phyloP scores from a whole-genome alignment of 306 rosid species.

The Ochetophila trinervis region DNA sequence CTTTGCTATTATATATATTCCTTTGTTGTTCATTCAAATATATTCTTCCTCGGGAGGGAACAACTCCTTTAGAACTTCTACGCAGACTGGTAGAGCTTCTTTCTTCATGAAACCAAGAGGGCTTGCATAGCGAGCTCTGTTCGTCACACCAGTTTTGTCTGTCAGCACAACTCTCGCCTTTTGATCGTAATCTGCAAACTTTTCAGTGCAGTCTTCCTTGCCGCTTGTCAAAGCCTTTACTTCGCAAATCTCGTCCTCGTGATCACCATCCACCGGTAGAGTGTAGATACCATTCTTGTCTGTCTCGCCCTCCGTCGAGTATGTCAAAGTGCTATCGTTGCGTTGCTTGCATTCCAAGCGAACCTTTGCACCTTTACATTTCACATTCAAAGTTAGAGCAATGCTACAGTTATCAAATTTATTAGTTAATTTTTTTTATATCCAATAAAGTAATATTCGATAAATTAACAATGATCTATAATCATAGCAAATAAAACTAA shows the following conservation, averaged over 20 bases:
- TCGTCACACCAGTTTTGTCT: slow-evolving; percentile 30
- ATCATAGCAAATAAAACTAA: too few relatives aligned
- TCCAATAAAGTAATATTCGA: too few relatives aligned
- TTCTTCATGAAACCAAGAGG: slow-evolving; percentile 58
- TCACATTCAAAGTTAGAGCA: too few relatives aligned
- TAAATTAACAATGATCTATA: too few relatives aligned
- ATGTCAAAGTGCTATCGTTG: neutral
- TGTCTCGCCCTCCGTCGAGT: neutral
- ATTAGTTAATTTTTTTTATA: too few relatives aligned
- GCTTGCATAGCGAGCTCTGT: slow-evolving; percentile 33
- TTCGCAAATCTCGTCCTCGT: slow-evolving; percentile 41
- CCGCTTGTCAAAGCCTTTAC: slow-evolving; percentile 1
- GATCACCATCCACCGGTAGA: slow-evolving; percentile 23
- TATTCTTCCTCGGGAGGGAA: slow-evolving; percentile 16
- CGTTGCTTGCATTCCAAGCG: slow-evolving; percentile 23
- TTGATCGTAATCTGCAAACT: slow-evolving; percentile 7
- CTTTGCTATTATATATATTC: too few relatives aligned
- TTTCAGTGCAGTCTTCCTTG: neutral
- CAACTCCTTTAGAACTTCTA: slow-evolving; percentile 29
- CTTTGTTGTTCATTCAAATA: neutral
- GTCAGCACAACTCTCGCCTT: slow-evolving; percentile 37
- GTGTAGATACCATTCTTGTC: slow-evolving; percentile 30
- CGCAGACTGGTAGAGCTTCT: slow-evolving; percentile 16
- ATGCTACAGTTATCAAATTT: too few relatives aligned
- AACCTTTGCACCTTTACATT: slow-evolving; percentile 34